Percentiles rank a stretch among this genome's conserved stretches.
Conservation (phyloP, 1,284 basidiomycete genomes). For the Thecaphora thlaspeos region DNA sequence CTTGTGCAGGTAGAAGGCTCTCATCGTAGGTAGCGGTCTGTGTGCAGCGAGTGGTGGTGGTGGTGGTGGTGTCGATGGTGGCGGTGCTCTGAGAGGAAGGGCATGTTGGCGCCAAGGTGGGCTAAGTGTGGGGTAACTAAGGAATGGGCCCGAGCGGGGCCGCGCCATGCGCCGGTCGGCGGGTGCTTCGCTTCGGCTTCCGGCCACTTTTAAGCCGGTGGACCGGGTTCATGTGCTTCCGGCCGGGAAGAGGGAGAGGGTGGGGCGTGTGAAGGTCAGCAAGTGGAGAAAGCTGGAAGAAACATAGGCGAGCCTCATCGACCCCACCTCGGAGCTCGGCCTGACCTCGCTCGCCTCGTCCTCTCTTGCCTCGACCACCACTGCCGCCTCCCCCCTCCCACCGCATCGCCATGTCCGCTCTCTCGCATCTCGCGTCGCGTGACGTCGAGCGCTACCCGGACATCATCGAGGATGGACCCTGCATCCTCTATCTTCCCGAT, state of each 20-base stretch:
- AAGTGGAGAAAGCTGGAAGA: too few relatives aligned
- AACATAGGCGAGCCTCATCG: too few relatives aligned
- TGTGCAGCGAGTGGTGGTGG: background rate
- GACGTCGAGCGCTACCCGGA: slow-evolving; percentile 23
- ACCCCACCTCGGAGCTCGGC: too few relatives aligned
- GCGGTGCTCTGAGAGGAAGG: slow-evolving; percentile 1
- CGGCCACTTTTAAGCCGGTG: too few relatives aligned
- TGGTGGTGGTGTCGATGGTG: background rate
- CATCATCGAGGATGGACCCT: slow-evolving; percentile 9
- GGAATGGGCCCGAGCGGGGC: too few relatives aligned
- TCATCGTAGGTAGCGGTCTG: slow-evolving; percentile 19
- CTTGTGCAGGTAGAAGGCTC: slow-evolving; percentile 46
- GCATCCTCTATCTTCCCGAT: slow-evolving; percentile 23
- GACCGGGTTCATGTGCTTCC: too few relatives aligned
- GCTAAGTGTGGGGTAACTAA: too few relatives aligned
- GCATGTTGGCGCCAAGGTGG: background rate
- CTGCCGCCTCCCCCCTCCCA: background rate
- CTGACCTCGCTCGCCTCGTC: too few relatives aligned
- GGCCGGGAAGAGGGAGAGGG: too few relatives aligned
- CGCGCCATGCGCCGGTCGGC: too few relatives aligned
- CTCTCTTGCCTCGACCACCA: background rate
- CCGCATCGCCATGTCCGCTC: slow-evolving; percentile 17
- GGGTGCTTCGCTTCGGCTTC: too few relatives aligned
- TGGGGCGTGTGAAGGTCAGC: too few relatives aligned
- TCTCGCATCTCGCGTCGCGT: slow-evolving; percentile 24